A percentile compares a stretch with the other conserved stretches of the same genome.
These are phyloP conservation scores for Lichtheimia corymbifera DNA, from an alignment of 371 early-diverging fungal species.

Conservation along the genomic window DNA sequence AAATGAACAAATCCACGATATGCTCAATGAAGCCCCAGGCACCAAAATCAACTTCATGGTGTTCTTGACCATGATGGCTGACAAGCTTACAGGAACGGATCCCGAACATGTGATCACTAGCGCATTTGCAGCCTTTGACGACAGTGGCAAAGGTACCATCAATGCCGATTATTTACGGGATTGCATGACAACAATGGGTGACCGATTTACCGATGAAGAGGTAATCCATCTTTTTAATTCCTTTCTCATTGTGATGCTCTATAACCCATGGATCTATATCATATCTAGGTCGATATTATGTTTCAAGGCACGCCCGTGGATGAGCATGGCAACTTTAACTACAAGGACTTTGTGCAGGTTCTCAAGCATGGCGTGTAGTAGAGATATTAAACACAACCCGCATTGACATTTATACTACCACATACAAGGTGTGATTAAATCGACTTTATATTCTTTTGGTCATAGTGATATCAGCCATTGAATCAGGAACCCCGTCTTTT, in stretches of 20 bases:
- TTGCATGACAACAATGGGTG: slow-evolving; percentile 88
- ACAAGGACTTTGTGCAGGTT: slow-evolving; percentile 88
- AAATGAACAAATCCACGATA: slow-evolving; percentile 81
- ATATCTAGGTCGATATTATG: slow-evolving; percentile 83
- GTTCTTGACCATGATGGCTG: slow-evolving; percentile 94
- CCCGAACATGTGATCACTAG: slow-evolving; percentile 84
- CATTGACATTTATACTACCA: too few species aligned
- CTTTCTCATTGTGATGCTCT: too few species aligned
- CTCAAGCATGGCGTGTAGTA: slow-evolving; percentile 90
- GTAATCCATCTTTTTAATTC: slow-evolving; percentile 30
- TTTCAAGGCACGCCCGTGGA: slow-evolving; percentile 89
- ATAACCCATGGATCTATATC: too few species aligned
- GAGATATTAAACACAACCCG: too few species aligned
- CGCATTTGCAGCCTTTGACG: slow-evolving; percentile 91
- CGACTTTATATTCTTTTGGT: too few species aligned
- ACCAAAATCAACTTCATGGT: slow-evolving; percentile 87
- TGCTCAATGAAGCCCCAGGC: slow-evolving; percentile 89
- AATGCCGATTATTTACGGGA: slow-evolving; percentile 80
- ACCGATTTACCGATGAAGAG: slow-evolving; percentile 89
- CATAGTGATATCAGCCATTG: too few species aligned
- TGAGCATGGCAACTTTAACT: slow-evolving; percentile 81
- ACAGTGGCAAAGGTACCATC: slow-evolving; percentile 76
- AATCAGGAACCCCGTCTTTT: too few species aligned
- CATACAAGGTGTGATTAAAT: too few species aligned
- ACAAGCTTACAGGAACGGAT: slow-evolving; percentile 87